Base-by-base conservation (phyloP, 441 rosid genomes). In the Manihot esculenta region DNA sequence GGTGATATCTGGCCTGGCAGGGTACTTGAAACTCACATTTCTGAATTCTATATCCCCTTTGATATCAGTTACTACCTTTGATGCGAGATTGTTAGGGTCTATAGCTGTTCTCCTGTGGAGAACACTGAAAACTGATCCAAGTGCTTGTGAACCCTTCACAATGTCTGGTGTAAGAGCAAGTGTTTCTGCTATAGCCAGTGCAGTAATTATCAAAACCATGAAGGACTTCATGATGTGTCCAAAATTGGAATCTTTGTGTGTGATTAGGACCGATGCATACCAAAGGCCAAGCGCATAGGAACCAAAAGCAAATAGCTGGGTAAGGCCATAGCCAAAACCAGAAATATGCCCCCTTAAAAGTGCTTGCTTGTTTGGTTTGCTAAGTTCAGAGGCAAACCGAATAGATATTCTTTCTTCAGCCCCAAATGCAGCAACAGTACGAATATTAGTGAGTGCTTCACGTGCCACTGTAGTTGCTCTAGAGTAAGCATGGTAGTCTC, bases 221-320 rank as follows among this genome's bases (percentile, higher is more conserved):
- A 85, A 88, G 71, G 91, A 74, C 64, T 88, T 93, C 57, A 90
- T 89, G 72, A 84, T 72, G 64, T 83, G 71, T 42, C 82, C 80
- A 11, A 93, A 90, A 63, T 83, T 79, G 6, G 97, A 83, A 41
- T 75, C 82, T 26, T 75, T 80, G 20, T 72, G 79, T 74, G 78
- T 80, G 54, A 92, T 86, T 42, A 85, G 83, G 33, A 85, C 81
- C 4, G 98, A 92, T 26, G 87, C 83, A 48, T 92, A 92, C 97
- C 98, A 90, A 65, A 92, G 91, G 27, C 93, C 96, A 14, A 93
- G 92, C 0, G 97, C 89, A 59, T 89, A 93, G 76, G 98, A 86
- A 74, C 87, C 77, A 65, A 78, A 78, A 0, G 85, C 85, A 17
- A 89, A 80, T 60, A 80, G 77, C 78, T 91, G 98, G 9, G 97